Evolutionary conservation across 2,329 filamentous ascomycete genomes (phyloP).

Genomic region (Phyllosticta citriasiana): DNA sequence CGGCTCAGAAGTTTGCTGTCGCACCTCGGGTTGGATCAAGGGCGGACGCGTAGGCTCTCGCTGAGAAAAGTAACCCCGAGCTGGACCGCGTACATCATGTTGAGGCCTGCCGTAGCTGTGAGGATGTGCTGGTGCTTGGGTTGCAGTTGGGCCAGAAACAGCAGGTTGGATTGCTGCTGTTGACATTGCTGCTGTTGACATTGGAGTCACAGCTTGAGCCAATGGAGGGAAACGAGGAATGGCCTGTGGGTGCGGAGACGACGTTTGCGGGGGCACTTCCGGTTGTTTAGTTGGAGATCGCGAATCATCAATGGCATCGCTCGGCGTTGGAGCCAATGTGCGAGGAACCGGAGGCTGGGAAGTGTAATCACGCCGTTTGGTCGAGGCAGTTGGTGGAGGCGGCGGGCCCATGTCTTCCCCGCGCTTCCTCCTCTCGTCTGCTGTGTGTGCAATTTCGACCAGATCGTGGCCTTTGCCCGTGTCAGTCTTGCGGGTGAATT

Average conservation of each 20-base stretch:
- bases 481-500: conserved; percentile 38
- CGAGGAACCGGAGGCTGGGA: conserved; percentile 28
- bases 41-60: conserved; percentile 18
- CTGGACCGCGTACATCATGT: conserved; percentile 20
- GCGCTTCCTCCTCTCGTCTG: conserved; percentile 30
- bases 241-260: conserved; percentile 24
- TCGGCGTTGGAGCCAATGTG: conserved; percentile 34
- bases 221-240: conserved; percentile 22
- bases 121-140: conserved; percentile 7
- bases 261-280: conserved; percentile 25
- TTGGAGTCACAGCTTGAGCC: conserved; percentile 21
- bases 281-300: conserved; percentile 22
- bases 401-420: conserved; percentile 39
- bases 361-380: conserved; percentile 38
- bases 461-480: conserved; percentile 32
- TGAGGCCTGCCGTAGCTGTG: conserved; percentile 14
- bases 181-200: conserved; percentile 8
- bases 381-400: conserved; percentile 38
- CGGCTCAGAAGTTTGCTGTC: conserved; percentile 14
- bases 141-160: conserved; percentile 2
- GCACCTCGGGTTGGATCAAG: conserved; percentile 15
- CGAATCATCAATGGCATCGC: conserved; percentile 32
- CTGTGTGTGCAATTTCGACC: conserved; percentile 30
- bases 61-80: conserved; percentile 27
- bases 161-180: conserved; percentile 5